Conservation (phyloP, 1,284 basidiomycete genomes). For the Rhodotorula sp. region DNA sequence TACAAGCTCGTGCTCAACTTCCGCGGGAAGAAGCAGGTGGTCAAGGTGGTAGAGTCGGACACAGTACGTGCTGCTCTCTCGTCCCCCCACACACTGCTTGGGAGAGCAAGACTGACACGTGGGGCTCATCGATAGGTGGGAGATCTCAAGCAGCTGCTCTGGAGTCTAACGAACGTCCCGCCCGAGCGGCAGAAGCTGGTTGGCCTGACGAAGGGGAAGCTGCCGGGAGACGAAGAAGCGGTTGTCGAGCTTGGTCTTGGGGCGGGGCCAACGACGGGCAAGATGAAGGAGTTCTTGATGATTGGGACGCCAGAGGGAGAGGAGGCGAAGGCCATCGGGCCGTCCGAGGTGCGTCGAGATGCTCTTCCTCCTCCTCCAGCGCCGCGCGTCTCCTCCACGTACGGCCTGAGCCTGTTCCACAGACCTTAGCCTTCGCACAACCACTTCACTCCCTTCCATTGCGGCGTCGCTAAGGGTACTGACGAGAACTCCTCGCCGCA, state of each 20-base stretch:
- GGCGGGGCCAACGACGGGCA: slow-evolving; percentile 50
- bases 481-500: no score
- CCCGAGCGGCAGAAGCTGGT: slow-evolving; percentile 84
- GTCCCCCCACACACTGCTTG: background rate
- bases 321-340: slow-evolving; percentile 63
- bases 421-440: no score
- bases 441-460: no score
- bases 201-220: slow-evolving; percentile 77
- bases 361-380: no score
- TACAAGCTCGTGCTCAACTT: slow-evolving; percentile 21
- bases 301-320: slow-evolving; percentile 74
- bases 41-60: slow-evolving; percentile 15
- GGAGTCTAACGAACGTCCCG: slow-evolving; percentile 73
- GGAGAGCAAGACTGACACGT: no score
- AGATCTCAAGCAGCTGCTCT: slow-evolving; percentile 52
- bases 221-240: slow-evolving; percentile 68
- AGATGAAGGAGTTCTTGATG: slow-evolving; percentile 69
- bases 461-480: no score
- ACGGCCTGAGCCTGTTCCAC: no score
- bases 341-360: slow-evolving; percentile 52
- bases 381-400: no score
- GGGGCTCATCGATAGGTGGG: slow-evolving; percentile 14
- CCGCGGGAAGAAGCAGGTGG: slow-evolving; percentile 6
- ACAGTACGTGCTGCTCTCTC: slow-evolving; percentile 8
- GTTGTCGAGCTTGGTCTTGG: slow-evolving; percentile 53